Base-by-base conservation (phyloP, 179 eudicot species). In the Corrigiola litoralis region DNA sequence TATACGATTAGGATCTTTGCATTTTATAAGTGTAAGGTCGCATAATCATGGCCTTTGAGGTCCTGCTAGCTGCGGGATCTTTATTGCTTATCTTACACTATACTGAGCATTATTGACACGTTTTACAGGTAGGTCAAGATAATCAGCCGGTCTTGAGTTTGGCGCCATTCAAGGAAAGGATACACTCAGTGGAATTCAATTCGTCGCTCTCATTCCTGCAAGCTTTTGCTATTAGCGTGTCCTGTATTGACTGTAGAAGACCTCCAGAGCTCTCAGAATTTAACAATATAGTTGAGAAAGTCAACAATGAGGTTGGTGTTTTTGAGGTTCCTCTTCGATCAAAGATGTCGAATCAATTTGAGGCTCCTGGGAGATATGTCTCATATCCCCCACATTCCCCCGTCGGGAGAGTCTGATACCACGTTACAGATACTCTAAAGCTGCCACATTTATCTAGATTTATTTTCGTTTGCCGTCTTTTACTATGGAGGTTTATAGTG, bases 181-280 rank as follows among this genome's bases (percentile, higher is more conserved):
- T 88, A 46, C 81, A 75, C 73, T 84, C 94, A 0, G 86, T 86
- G 34, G 87, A 88, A 51, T 88, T 88, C 68, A 57, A 64, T 70
- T 74, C 95, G 20, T 79, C 96, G 2, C 66, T 88, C 61, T 59
- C 89, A 6, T 74, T 80, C 37, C 76, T 91, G 7, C 94, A 86
- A 76, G 90, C 97, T 56, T 91, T 91, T 76, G 83, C 97, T 55
- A 68, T 83, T 7, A 83, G 82, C 41, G 61, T 88, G 69, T 79
- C 97, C 49, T 61, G 70, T 37, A 62, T 88, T 36, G 86, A 85
- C 61, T 71, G 86, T 57, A 71, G 68, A 70, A 75, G 78, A 66
- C 81, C 87, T 21, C 62, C 79, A 14, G 84, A 73, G 40, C 70
- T 77, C 68, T 64, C 75, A 5, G 82, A 66, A 47, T 68, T 69